Evolutionary conservation across 169 alveolate genomes (phyloP), one percentile per base, ranked within the genome.

Genomic region (Eimeria brunetti): DNA sequence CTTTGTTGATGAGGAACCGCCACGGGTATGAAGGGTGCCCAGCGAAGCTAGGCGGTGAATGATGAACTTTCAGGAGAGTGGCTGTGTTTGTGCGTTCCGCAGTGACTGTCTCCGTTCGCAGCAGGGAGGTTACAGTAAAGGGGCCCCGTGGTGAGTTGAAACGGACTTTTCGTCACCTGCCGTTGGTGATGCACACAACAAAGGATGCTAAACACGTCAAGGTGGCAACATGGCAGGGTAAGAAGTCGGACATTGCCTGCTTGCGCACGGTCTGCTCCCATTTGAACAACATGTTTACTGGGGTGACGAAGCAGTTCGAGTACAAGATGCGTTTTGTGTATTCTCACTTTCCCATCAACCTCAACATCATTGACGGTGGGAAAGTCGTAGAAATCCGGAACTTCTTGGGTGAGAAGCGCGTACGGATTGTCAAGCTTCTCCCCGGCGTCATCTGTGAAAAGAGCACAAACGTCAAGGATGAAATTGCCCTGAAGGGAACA

Each of bases 331-430:
- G 99, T 96, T 98, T 99, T 58, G 99, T 99, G 76, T 99, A 99
- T 96, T 99, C 99, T 64, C 99, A 99, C 97, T 99, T 99, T 98
- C 99, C 99, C 95, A 99, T 99, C 97, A 99, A 99, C 97, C 98
- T 99, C 49, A 98, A 98, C 97, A 98, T 99, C 94, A 97, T 98
- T 51, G 98, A 98, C 92, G 99, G 99, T 96, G 99, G 99, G 73
- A 97, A 96, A 92, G 97, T 98, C 84, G 98, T 99, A 95, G 99
- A 99, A 97, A 98, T 99, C 97, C 98, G 99, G 95, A 99, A 99
- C 98, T 99, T 99, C 98, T 97, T 99, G 97, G 99, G 99, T 71
- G 99, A 99, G 97, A 99, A 98, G 98, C 98, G 99, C 90, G 99
- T 99, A 86, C 98, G 99, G 96, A 76, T 95, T 14, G 97, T 97